These are phyloP conservation scores for Sclerotinia minor DNA, from an alignment of 2,329 filamentous ascomycete species.

Conservation along the genomic window DNA sequence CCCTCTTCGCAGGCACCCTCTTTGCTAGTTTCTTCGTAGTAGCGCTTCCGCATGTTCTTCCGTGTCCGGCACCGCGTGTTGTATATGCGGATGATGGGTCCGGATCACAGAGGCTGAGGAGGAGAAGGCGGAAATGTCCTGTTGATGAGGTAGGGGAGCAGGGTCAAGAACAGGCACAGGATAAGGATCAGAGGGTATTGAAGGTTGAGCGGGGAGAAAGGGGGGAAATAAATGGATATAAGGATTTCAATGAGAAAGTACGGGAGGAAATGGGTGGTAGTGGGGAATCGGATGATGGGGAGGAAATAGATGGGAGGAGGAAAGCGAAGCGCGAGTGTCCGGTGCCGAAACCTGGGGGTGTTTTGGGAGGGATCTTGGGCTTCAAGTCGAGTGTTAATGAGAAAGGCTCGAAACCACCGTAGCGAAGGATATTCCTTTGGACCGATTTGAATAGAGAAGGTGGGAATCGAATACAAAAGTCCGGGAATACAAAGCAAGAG, in stretches of 20 bases:
- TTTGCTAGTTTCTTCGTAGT: conserved; percentile 90
- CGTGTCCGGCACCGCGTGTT: conserved; percentile 80
- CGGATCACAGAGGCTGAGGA: conserved; percentile 42
- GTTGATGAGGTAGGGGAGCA: conserved; percentile 26
- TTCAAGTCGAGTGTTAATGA: conserved; percentile 36
- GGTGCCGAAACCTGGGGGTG: conserved; percentile 82
- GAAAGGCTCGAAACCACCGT: conserved; percentile 37
- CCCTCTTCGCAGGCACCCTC: conserved; percentile 91
- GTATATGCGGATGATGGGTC: conserved; percentile 64
- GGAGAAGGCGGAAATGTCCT: conserved; percentile 48
- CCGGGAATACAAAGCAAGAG: too few relatives aligned
- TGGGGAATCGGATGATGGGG: conserved; percentile 3
- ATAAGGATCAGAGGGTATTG: conserved; percentile 37
- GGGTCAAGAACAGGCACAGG: conserved; percentile 31
- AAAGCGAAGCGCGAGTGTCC: conserved; percentile 72
- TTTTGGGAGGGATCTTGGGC: conserved; percentile 68
- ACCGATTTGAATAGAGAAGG: not conserved
- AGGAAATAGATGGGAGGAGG: conserved; percentile 11
- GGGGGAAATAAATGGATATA: conserved; percentile 8
- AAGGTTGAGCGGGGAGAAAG: not conserved
- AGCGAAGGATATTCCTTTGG: conserved; percentile 14
- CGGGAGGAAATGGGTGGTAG: conserved; percentile 43
- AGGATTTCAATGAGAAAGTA: conserved; percentile 25
- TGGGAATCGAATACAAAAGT: not conserved
- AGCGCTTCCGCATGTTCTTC: conserved; percentile 82